Base-by-base conservation (phyloP, 2,329 filamentous ascomycete species). In the Chaetomium sp. region DNA sequence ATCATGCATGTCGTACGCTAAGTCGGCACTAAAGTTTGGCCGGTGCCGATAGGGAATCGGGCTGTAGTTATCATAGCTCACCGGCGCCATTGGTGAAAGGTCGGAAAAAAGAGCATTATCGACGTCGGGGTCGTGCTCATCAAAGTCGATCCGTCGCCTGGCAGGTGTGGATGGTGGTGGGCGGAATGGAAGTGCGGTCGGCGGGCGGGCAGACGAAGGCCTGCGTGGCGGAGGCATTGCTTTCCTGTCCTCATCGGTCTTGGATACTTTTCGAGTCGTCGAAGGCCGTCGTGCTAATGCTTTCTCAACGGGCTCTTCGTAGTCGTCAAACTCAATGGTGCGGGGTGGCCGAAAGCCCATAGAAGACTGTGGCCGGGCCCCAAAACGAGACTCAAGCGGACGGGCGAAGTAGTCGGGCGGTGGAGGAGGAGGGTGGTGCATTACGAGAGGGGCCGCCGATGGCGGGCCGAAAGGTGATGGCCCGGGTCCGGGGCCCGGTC, bases 161-260 rank as follows among this genome's bases (percentile, higher is more conserved):
- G 68, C 65, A 64, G 74, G 62, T 72, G 72, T 69, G 1, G 67
- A 56, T 10, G 75, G 69, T 3, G 75, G 73, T 1, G 75, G 74
- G 1, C 72, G 70, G 35, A 73, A 74, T 6, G 74, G 31, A 68
- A 75, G 27, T 51, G 62, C 42, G 2, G 60, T 51, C 50, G 71
- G 65, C 50, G 71, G 65, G 67, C 74, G 60, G 70, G 70, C 64
- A 64, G 73, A 55, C 71, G 77, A 35, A 72, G 74, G 38, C 72
- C 75, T 54, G 72, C 75, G 73, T 4, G 65, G 67, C 0, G 82
- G 82, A 12, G 83, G 83, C 82, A 84, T 83, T 33, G 77, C 75
- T 57, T 71, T 74, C 35, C 79, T 77, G 59, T 83, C 81, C 1
- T 83, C 79, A 0, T 81, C 77, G 8, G 75, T 72, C 62, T 78